Evolutionary conservation across 1,284 basidiomycete species (phyloP), one percentile per base, ranked within the genome.

Genomic region (Cutaneotrichosporon sp.): DNA sequence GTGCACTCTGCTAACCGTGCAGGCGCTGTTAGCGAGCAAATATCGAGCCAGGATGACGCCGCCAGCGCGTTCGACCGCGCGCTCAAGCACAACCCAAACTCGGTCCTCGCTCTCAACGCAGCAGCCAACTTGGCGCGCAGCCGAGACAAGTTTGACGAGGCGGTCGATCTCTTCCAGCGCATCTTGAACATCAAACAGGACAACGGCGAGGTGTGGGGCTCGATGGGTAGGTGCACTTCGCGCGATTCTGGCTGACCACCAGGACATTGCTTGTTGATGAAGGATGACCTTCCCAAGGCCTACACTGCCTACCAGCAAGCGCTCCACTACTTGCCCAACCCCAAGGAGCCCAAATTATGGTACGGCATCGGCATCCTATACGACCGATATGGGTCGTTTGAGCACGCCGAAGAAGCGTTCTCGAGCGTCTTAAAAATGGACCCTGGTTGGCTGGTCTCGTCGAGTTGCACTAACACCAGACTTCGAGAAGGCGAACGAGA

Each of bases 231-330:
- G 81, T 80, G 36, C 52, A 6, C 32, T 16, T 34, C 18, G 16
- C 18, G 31, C 32, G 18, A n/a, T 30, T 11, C 9, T 31, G 50
- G 26, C 38, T 32, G n/a, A 34, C 34, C 55, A 42, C 40, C 58
- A 75, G 78, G 93, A 42, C 95, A 98, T 76, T 98, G 97, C 82
- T 96, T 96, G 80, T 86, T 99, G 63, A 99, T 98, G 95, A 95
- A 97, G 79, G 96, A 99, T 76, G 95, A 99, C 81, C 86, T 99
- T 63, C 95, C 97, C 81, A 97, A 96, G 82, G 97, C 97, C 0
- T 99, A 99, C 81, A 90, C 92, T 0, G 95, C 97, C 7, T 99
- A 99, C 81, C 97, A 99, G 81, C 95, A 99, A 81, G 96, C 96
- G 0, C 85, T 99, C 21, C 97, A 97, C 78, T 87, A 96, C 69